A percentile compares a stretch with the other conserved stretches of the same genome.
Evolutionary conservation across 345 rosid genomes (phyloP).

Genomic region (Pistacia vera): DNA sequence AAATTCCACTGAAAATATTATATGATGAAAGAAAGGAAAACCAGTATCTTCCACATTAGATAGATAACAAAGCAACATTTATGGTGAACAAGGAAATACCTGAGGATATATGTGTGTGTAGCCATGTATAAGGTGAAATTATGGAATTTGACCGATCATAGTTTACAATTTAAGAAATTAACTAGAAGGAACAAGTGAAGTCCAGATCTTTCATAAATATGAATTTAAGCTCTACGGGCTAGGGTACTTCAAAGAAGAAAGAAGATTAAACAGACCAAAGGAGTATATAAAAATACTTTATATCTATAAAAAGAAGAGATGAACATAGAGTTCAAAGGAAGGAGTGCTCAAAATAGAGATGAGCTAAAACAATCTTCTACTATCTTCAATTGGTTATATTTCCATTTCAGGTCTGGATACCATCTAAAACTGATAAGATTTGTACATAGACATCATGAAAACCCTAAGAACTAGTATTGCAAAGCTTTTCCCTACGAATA

Average conservation of each 20-base stretch:
- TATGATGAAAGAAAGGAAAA: neutral
- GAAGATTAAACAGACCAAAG: neutral
- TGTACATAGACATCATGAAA: neutral
- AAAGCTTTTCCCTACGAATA: neutral
- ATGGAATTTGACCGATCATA: too few species aligned
- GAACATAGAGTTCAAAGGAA: neutral
- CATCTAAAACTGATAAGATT: neutral
- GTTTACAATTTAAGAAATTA: neutral
- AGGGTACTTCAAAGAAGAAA: neutral
- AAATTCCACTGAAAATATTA: conserved; percentile 28
- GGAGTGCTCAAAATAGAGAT: neutral
- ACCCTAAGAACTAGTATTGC: neutral
- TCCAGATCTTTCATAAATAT: neutral
- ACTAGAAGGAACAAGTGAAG: neutral
- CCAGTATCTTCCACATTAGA: conserved; percentile 2
- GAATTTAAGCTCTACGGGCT: neutral
- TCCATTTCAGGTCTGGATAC: neutral
- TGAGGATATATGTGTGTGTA: neutral
- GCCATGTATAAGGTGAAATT: too few species aligned
- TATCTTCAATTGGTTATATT: neutral
- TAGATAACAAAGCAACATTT: conserved; percentile 3
- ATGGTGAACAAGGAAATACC: neutral
- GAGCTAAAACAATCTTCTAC: neutral
- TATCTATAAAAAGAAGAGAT: neutral
- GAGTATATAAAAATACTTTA: neutral